Evolutionary conservation across 2,329 filamentous ascomycete genomes (phyloP).

Genomic region (Nigrospora oryzae): DNA sequence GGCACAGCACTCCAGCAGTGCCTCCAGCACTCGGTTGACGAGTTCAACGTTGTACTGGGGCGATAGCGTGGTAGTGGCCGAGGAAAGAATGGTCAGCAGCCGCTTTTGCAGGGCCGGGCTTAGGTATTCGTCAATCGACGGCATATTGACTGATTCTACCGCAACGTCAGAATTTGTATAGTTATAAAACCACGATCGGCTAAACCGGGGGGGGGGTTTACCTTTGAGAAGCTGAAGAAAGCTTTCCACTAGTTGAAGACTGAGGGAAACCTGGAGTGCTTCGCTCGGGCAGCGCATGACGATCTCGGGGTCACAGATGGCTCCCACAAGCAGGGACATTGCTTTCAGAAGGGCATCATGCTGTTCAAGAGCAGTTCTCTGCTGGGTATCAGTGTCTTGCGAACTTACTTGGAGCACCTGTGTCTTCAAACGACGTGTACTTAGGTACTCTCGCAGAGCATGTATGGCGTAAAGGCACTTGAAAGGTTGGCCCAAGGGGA

Average conservation of each 20-base stretch:
- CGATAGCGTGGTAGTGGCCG: slow-evolving; percentile 10
- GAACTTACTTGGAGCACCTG: slow-evolving; percentile 14
- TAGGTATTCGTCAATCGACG: slow-evolving; percentile 11
- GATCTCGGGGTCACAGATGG: slow-evolving; percentile 50
- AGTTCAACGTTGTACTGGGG: slow-evolving; percentile 19
- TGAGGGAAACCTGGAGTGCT: slow-evolving; percentile 38
- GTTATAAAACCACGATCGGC: slow-evolving; percentile 12
- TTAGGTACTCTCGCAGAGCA: slow-evolving; percentile 55
- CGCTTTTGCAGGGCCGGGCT: slow-evolving; percentile 12
- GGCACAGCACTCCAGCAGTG: slow-evolving; percentile 29
- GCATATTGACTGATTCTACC: slow-evolving; percentile 14
- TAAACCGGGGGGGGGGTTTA: slow-evolving; percentile 17
- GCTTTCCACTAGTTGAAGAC: slow-evolving; percentile 46
- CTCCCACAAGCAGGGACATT: slow-evolving; percentile 47
- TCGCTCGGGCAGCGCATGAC: slow-evolving; percentile 33
- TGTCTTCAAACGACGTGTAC: slow-evolving; percentile 22
- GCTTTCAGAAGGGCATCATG: slow-evolving; percentile 31
- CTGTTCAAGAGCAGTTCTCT: slow-evolving; percentile 14
- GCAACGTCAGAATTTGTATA: neutral
- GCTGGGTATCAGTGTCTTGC: slow-evolving; percentile 11
- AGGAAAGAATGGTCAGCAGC: slow-evolving; percentile 13
- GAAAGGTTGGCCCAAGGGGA: slow-evolving; percentile 61
- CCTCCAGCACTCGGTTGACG: slow-evolving; percentile 25
- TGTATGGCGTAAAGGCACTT: slow-evolving; percentile 67
- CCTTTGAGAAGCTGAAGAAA: slow-evolving; percentile 47